Evolutionary conservation across 1,284 basidiomycete species (phyloP), one percentile per base, ranked within the genome.

Genomic region (Exobasidium cylindrosporum): DNA sequence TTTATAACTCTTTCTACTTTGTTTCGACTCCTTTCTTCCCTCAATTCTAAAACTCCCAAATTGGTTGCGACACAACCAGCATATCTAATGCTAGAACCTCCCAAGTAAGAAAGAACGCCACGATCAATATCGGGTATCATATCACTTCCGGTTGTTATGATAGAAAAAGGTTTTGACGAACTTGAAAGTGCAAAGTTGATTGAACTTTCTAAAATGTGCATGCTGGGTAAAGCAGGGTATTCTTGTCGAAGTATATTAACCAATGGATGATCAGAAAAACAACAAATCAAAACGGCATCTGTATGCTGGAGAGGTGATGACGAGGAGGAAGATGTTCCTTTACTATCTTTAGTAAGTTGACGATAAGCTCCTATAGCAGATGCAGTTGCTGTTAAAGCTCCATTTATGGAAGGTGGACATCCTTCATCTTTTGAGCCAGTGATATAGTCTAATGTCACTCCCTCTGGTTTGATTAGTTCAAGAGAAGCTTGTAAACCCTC

Each of bases 261-360:
- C 0, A 74, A 58, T 1, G 73, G 71, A 44, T 74, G 73, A 52
- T 70, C 63, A n/a, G 61, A 64, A 46, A 74, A 74, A 46, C 73
- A 74, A 13, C 69, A 69, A 7, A 74, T 63, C 2, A 74, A 40
- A 47, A 69, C 67, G 0, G 67, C 69, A 0, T 40, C 45, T 50
- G 5, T 62, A 55, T 0, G 21, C 40, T 50, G 47, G 14, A 24
- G 21, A 4, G 3, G 26, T 10, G 35, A 6, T 26, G 47, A 50
- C 17, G 46, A 17, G 6, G 46, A 17, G 7, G 46, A 17, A 24
- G 17, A 6, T 23, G 17, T 28, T 23, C 5, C 47, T 7, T 50
- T 13, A 26, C 21, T 28, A 2, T 3, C 43, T 4, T 23, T 23
- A 4, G 23, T 11, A 14, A 50, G 26, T 6, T 5, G 1, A 57